A percentile compares a stretch with the other conserved stretches of the same genome.
Conservation (phyloP, 192 early-diverging fungal genomes). For the Coemansia sp. region DNA sequence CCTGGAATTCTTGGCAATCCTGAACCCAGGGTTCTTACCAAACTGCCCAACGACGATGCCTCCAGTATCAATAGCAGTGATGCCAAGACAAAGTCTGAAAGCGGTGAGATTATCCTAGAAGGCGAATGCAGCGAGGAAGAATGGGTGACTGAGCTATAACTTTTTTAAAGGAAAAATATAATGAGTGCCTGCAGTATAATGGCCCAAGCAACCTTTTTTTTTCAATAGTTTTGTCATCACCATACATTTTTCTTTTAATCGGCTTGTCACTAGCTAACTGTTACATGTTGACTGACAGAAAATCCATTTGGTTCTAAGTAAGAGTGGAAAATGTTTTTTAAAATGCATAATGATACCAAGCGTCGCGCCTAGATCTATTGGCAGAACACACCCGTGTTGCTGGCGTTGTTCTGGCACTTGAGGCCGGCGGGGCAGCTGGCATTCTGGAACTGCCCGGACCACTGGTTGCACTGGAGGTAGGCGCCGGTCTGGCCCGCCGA, state of each 20-base stretch:
- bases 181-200: too few species aligned
- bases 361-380: slow-evolving; percentile 12
- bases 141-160: slow-evolving; percentile 44
- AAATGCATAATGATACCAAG: background rate
- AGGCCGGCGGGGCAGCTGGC: slow-evolving; percentile 31
- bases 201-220: too few species aligned
- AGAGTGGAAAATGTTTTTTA: too few species aligned
- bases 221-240: too few species aligned
- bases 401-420: slow-evolving; percentile 42
- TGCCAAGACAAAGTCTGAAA: slow-evolving; percentile 6
- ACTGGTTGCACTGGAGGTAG: slow-evolving; percentile 41
- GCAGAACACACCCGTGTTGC: slow-evolving; percentile 41
- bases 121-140: slow-evolving; percentile 34
- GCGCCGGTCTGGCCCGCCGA: slow-evolving; percentile 23
- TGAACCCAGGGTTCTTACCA: too few species aligned
- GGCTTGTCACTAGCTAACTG: too few species aligned
- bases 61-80: background rate
- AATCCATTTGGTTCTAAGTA: too few species aligned
- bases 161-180: too few species aligned
- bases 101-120: slow-evolving; percentile 27
- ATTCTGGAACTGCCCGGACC: slow-evolving; percentile 41
- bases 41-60: background rate
- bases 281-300: too few species aligned
- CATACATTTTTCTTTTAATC: too few species aligned
- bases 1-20: slow-evolving; percentile 59